Evolutionary conservation across 1,139 yeast species (phyloP), one percentile per base, ranked within the genome.

Genomic region (Diutina neorugosa): DNA sequence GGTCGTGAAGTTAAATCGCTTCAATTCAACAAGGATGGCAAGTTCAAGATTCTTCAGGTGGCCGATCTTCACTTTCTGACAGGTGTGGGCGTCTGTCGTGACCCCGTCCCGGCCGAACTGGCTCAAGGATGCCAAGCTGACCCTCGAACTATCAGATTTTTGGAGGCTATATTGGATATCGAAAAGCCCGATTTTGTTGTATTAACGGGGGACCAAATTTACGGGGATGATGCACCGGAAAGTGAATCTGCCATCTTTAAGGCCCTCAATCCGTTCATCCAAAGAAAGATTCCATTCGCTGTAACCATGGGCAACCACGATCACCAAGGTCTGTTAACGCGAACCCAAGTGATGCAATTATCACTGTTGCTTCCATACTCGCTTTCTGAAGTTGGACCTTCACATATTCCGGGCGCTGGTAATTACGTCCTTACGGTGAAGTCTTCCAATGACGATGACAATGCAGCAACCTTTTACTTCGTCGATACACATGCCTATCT

Each of bases 401-500:
- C 66, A 2, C 80, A 76, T 37, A 73, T 84, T 2, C 80, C 79
- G 50, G 98, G 98, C 4, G 79, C 79, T 16, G 97, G 50, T 4
- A 46, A 46, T 27, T 46, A 46, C 21, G 31, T 46, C 4, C 27
- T 46, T 9, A 46, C 50, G 3, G 50, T 46, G n/a, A 34, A 21
- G 20, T 23, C 40, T 3, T 25, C 50, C 14, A 6, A 14, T 7
- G 16, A 34, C 6, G 23, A 16, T 7, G 68, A 74, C 47, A 70
- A 80, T 0, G 82, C 84, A 0, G 64, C 85, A 48, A 71, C 86
- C 0, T 65, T 91, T 51, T 89, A 84, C 69, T 82, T 93, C 60
- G 65, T 91, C 57, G 98, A 93, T 65, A 80, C 94, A 2, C 98
- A 91, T 66, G 78, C 82, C 57, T 80, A 84, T 61, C 78, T 91